A percentile compares a stretch with the other conserved stretches of the same genome.
phyloP scores from a whole-genome alignment of 2,329 filamentous ascomycete species.

The Botrytis fragariae region DNA sequence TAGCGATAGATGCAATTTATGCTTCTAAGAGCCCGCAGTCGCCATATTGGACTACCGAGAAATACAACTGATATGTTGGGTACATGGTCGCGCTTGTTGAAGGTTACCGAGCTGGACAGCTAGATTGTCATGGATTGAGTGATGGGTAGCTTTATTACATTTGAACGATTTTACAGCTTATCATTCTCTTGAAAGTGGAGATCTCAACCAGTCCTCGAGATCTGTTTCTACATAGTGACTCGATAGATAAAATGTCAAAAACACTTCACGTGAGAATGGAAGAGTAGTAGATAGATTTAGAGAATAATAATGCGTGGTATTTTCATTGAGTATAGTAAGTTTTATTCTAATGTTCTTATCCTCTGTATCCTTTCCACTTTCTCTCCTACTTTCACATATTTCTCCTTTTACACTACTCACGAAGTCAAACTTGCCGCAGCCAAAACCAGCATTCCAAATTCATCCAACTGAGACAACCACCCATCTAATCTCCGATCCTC shows the following conservation, averaged over 20 bases:
- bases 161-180: not conserved
- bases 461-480: constrained; percentile 25
- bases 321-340: not conserved
- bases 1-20: not conserved
- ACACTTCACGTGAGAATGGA: not conserved
- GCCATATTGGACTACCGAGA: too few species aligned
- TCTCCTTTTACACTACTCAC: not conserved
- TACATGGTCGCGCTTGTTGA: not conserved
- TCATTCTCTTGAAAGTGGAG: not conserved
- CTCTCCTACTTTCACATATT: not conserved
- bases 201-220: not conserved
- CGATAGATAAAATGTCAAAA: not conserved
- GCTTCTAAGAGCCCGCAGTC: not conserved
- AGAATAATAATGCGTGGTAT: not conserved
- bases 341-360: not conserved
- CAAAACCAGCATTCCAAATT: constrained; percentile 26
- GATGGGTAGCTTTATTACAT: not conserved
- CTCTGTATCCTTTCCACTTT: too few species aligned
- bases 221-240: not conserved
- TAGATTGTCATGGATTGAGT: not conserved
- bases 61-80: too few species aligned
- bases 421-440: constrained; percentile 20
- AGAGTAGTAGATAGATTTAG: not conserved
- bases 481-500: constrained; percentile 21
- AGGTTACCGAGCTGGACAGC: not conserved